Conservation (phyloP, 2,329 filamentous ascomycete genomes). For the Xylariaceae sp. region DNA sequence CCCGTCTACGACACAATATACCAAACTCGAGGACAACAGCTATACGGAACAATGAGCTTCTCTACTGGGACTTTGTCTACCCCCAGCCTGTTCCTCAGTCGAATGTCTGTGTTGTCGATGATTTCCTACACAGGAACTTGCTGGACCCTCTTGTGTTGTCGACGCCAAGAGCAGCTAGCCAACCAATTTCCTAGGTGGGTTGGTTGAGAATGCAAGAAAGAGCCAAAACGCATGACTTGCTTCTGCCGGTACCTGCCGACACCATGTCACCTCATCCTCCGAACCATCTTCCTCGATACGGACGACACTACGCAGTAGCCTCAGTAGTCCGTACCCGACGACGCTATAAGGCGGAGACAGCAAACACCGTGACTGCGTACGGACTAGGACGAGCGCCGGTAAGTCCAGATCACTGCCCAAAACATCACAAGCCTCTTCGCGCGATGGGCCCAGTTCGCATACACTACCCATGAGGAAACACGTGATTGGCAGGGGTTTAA, state of each 20-base stretch:
- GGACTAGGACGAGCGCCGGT: background rate
- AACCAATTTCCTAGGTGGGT: background rate
- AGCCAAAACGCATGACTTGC: background rate
- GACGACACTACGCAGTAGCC: too few species aligned
- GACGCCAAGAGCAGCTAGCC: background rate
- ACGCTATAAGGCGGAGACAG: background rate
- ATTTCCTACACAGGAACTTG: too few species aligned
- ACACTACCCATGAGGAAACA: background rate
- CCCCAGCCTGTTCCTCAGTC: too few species aligned
- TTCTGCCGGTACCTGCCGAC: background rate
- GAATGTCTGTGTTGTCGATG: too few species aligned
- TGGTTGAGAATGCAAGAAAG: background rate
- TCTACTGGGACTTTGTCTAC: too few species aligned
- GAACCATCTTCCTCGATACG: background rate
- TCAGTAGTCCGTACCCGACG: background rate
- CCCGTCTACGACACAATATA: too few species aligned
- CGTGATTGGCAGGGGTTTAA: conserved; percentile 10
- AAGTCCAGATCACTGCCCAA: background rate
- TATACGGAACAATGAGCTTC: too few species aligned
- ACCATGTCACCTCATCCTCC: background rate
- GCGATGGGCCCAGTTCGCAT: conserved; percentile 1
- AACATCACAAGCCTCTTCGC: conserved; percentile 1
- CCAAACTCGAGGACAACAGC: too few species aligned
- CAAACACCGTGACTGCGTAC: background rate
- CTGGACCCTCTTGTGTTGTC: background rate